phyloP scores from a whole-genome alignment of 805 yeast species.

The Wickerhamiella sergipiensis region DNA sequence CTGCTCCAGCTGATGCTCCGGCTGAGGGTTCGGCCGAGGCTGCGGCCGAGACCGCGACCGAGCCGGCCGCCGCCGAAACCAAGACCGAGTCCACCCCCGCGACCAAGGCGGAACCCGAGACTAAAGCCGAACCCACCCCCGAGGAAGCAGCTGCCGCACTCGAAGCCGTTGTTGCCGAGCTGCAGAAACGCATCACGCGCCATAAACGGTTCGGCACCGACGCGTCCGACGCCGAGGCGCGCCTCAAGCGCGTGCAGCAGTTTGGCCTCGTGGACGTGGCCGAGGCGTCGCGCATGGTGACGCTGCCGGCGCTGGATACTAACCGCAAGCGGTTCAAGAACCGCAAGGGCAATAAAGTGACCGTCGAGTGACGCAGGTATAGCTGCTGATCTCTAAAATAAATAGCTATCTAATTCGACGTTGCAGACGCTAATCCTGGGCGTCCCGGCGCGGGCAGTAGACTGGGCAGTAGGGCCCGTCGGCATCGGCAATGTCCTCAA shows the following conservation, averaged over 20 bases:
- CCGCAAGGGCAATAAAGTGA: constrained; percentile 1
- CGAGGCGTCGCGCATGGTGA: constrained; percentile 7
- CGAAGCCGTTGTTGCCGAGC: constrained; percentile 49
- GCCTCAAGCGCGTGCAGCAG: constrained; percentile 60
- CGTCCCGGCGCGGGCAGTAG: background rate
- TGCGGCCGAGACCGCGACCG: constrained; percentile 15
- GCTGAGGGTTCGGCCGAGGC: constrained; percentile 9
- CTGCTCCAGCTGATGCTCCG: constrained; percentile 4
- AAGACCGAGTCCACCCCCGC: too few relatives aligned
- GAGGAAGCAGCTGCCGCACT: constrained; percentile 35
- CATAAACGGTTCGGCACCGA: constrained; percentile 60
- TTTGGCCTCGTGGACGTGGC: constrained; percentile 50
- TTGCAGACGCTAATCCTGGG: background rate
- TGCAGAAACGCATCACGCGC: constrained; percentile 54
- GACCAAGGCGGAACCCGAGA: constrained; percentile 6
- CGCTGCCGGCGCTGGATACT: background rate
- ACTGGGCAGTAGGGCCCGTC: background rate
- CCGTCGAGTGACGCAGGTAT: background rate
- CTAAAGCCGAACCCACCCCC: constrained; percentile 16
- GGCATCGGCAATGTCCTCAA: background rate
- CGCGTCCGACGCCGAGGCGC: constrained; percentile 42
- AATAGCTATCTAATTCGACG: background rate
- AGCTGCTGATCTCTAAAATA: background rate
- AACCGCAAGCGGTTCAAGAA: background rate
- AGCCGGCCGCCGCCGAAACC: too few relatives aligned